Base-by-base conservation (phyloP, 2,329 filamentous ascomycete genomes). In the Colletotrichum cereale region DNA sequence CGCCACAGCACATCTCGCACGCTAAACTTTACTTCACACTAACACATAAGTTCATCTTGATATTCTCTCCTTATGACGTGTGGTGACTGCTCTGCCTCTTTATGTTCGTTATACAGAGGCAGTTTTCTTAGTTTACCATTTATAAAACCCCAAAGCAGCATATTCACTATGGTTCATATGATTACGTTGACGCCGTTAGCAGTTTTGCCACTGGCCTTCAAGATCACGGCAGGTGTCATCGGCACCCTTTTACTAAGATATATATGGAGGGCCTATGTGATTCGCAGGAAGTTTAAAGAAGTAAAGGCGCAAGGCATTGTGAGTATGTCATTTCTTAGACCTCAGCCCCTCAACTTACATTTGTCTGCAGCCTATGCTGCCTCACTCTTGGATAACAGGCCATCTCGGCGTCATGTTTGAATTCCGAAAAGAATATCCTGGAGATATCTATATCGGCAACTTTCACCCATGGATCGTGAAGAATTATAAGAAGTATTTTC, bases 381-480 rank as follows among this genome's bases (percentile, higher is more conserved):
- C 57, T 36, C 69, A 69, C 34, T 69, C 52, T 2, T 72, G 58
- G 65, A 63, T 72, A n/a, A 67, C 47, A 21, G 65, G 69, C 5
- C 58, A 69, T 11, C 34, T 72, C 0, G 21, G 34, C 1, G 44
- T 72, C 24, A 68, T 69, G 42, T 55, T 47, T 18, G 60, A 64
- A 40, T 71, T 71, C 18, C 48, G 56, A 1, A 62, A 67, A 26
- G 48, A 71, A 6, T 71, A 62, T 3, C 58, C 52, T 1, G 40
- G 26, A 21, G 65, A 63, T 21, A 57, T 53, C 3, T 58, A 68
- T 7, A 62, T 62, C 7, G 44, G 65, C 1, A 57, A 62, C 16
- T 62, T 62, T 18, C 50, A 67, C 36, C 24, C 52, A 21, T 62
- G 31, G 47, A 67, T 67, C 11, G 50, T 67, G n/a, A 67, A 67